Base-by-base conservation (phyloP, 1,139 yeast genomes). In the Yamadazyma friedrichii region DNA sequence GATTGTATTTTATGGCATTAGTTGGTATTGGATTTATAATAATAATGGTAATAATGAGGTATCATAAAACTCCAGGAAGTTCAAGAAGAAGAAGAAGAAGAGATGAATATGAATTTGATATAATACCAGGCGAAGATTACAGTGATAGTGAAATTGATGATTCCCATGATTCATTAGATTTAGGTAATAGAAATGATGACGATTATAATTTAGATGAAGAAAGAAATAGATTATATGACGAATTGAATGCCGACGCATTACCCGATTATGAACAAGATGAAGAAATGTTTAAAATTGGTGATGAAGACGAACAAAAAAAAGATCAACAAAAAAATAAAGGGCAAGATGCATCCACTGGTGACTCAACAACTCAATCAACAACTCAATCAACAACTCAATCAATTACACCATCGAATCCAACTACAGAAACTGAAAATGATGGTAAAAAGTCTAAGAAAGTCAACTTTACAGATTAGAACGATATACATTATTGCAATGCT, bases 51-150 rank as follows among this genome's bases (percentile, higher is more conserved):
- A 69, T 83, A 46, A 77, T 80, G 70, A 65, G 74, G 44, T 73
- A 72, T 56, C 77, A 78, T 42, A 74, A 77, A 50, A 62, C 70
- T 2, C 75, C 75, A n/a, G 71, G 72, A 17, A 62, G 69, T 42
- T 58, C 69, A 6, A 68, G 80, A 43, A 70, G 76, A 42, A 65
- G 78, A 41, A 75, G 84, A 54, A 75, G 89, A 62, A 76, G 88
- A 63, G 87, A 82, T 43, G 85, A 84, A 46, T 84, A 79, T 55
- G 94, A 85, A 58, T 85, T 85, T 59, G 94, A 85, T 58, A 83
- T 85, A 35, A 84, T 85, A 39, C 82, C 81, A 13, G 85, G 85
- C 1, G 84, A 79, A 53, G 91, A 84, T 48, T 71, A 73, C 51
- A 54, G 57, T 40, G 73, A 66, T 42, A 61, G 65, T 39, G 68